Evolutionary conservation across 1,284 basidiomycete species (phyloP).

Genomic region (Apiotrichum mycotoxinovorans): DNA sequence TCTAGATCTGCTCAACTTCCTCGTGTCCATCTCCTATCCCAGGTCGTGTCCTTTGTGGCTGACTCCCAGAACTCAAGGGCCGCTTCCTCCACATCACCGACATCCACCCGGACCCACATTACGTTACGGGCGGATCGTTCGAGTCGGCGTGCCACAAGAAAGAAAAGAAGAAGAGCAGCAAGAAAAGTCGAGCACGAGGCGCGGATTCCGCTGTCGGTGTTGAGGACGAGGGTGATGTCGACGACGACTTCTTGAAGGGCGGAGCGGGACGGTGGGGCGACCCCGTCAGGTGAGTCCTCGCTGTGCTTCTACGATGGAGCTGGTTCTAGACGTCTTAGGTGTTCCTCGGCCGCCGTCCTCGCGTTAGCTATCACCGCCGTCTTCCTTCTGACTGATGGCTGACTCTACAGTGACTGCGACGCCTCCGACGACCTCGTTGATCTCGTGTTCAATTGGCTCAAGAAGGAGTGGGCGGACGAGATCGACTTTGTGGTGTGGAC

Average conservation of each 20-base stretch:
- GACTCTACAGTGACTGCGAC: constrained; percentile 72
- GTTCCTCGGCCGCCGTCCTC: too few relatives aligned
- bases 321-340: too few relatives aligned
- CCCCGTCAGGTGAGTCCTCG: constrained; percentile 2
- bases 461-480: constrained; percentile 72
- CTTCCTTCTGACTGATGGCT: too few relatives aligned
- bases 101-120: constrained; percentile 50
- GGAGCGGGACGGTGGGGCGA: constrained; percentile 11
- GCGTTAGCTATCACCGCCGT: too few relatives aligned
- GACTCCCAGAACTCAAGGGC: constrained; percentile 39
- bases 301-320: too few relatives aligned
- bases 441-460: constrained; percentile 74
- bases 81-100: constrained; percentile 50
- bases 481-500: constrained; percentile 94
- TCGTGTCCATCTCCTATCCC: not conserved
- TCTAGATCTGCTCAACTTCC: not conserved
- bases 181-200: constrained; percentile 7
- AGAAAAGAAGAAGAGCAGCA: constrained; percentile 20
- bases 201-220: constrained; percentile 7
- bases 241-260: not conserved
- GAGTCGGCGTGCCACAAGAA: constrained; percentile 43
- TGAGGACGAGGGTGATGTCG: constrained; percentile 11
- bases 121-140: constrained; percentile 40
- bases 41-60: not conserved
- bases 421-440: constrained; percentile 74